Percentiles rank a stretch among this genome's conserved stretches.
Evolutionary conservation across 2,329 filamentous ascomycete genomes (phyloP).

Genomic region (Phialophora macrospora): DNA sequence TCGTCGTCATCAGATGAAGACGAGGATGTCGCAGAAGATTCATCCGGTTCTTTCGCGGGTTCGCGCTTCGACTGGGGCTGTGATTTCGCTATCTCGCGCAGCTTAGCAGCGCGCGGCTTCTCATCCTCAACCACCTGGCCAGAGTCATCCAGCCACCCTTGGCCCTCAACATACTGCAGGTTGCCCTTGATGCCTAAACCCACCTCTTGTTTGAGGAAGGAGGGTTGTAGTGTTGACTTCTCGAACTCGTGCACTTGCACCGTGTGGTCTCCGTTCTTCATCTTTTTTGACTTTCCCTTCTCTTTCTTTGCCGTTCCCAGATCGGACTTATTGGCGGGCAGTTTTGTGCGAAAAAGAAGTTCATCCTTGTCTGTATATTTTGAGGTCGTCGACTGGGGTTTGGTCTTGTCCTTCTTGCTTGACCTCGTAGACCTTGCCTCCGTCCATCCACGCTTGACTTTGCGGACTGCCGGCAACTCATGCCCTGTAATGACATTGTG

Average conservation of each 20-base stretch:
- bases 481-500: conserved; percentile 63
- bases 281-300: conserved; percentile 63
- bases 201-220: conserved; percentile 70
- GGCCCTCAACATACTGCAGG: conserved; percentile 75
- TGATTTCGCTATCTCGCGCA: conserved; percentile 34
- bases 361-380: conserved; percentile 82
- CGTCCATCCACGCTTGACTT: conserved; percentile 89
- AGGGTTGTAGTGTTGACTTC: conserved; percentile 80
- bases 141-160: conserved; percentile 83
- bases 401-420: conserved; percentile 52
- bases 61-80: conserved; percentile 34
- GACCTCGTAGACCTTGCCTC: conserved; percentile 62
- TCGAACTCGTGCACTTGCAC: conserved; percentile 93
- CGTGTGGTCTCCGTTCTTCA: conserved; percentile 63
- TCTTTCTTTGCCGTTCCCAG: conserved; percentile 28
- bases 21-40: neutral
- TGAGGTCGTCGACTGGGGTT: conserved; percentile 65
- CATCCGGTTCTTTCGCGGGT: neutral
- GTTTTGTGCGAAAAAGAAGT: conserved; percentile 79
- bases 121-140: conserved; percentile 72
- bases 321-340: conserved; percentile 63
- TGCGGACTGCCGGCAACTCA: conserved; percentile 72
- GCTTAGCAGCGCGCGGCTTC: conserved; percentile 25
- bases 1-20: conserved; percentile 44
- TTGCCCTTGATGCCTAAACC: conserved; percentile 55